These are phyloP conservation scores for Nakazawaea molendinolei DNA, from an alignment of 805 yeast species.

Conservation along the genomic window DNA sequence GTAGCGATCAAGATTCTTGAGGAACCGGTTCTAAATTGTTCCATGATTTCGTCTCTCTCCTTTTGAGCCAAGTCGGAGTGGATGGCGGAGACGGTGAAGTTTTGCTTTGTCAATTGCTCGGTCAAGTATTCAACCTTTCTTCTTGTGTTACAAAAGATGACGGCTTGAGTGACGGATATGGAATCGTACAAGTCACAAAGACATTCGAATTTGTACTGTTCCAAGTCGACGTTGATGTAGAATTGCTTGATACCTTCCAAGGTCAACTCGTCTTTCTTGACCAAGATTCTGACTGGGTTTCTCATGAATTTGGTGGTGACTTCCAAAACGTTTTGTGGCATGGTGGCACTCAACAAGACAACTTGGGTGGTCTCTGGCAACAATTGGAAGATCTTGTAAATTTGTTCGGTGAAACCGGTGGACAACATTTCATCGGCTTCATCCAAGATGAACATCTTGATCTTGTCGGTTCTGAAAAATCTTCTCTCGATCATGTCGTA, in stretches of 20 bases:
- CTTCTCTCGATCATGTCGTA: slow-evolving; percentile 86
- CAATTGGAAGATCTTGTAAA: slow-evolving; percentile 81
- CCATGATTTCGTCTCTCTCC: slow-evolving; percentile 92
- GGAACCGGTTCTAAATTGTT: slow-evolving; percentile 89
- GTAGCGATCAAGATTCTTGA: slow-evolving; percentile 93
- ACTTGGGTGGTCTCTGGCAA: slow-evolving; percentile 86
- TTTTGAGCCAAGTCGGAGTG: slow-evolving; percentile 96
- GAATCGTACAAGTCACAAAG: slow-evolving; percentile 93
- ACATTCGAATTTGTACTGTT: slow-evolving; percentile 93
- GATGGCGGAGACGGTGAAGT: slow-evolving; percentile 92
- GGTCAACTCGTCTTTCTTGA: slow-evolving; percentile 89
- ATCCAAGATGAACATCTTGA: slow-evolving; percentile 86
- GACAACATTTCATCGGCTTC: slow-evolving; percentile 96
- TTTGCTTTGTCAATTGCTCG: slow-evolving; percentile 66
- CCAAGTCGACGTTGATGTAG: slow-evolving; percentile 81
- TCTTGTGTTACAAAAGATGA: slow-evolving; percentile 95
- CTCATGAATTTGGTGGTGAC: slow-evolving; percentile 89
- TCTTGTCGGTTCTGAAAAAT: slow-evolving; percentile 60
- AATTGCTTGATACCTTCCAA: slow-evolving; percentile 93
- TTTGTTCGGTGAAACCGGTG: slow-evolving; percentile 93
- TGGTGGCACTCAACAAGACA: slow-evolving; percentile 90
- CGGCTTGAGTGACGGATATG: slow-evolving; percentile 93
- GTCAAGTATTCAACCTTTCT: slow-evolving; percentile 90
- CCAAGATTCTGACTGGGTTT: slow-evolving; percentile 91
- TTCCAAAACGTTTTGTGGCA: slow-evolving; percentile 86